Evolutionary conservation across 352 stramenopile genomes (phyloP), one percentile per base, ranked within the genome.

Genomic region (Hyaloperonospora arabidopsidis): DNA sequence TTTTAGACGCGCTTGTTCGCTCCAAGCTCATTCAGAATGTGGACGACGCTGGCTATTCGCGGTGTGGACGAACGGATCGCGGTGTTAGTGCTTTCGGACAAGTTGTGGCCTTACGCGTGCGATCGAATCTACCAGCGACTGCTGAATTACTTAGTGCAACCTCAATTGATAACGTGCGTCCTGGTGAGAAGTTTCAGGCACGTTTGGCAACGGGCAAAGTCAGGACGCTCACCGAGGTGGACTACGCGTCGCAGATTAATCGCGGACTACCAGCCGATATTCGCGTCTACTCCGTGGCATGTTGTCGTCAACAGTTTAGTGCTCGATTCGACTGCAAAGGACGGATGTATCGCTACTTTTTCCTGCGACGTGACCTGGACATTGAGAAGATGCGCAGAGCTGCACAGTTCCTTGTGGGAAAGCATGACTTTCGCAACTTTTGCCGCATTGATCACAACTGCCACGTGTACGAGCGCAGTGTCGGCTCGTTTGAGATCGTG

Each of bases 371-470:
- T 17, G 60, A 84, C 28, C 54, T 89, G 45, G 72, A 89, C 59
- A 72, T 93, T 23, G 70, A 73, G 4, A 66, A 64, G 5, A 99
- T 99, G 92, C 68, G 74, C 4, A n/a, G 54, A 7, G 96, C 84
- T 3, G 83, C 96, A 4, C 45, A 83, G 21, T 65, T 75, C 25
- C 84, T 99, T 47, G 76, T 98, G 3, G 97, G 97, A 10, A 77
- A 87, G 45, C 95, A 99, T 67, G 97, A 99, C 72, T 99, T 97
- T 71, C 89, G 97, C 47, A 99, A 99, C 65, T 97, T 99, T 56
- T 99, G 96, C 65, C 98, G 98, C 62, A 98, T 99, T 70, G 95
- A 99, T 73, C 82, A 93, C 7, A 97, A 97, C 53, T 96, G 98
- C 22, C 93, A 93, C 45, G 98, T 97, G 61, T 99, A 97, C 74